A percentile compares a stretch with the other conserved stretches of the same genome.
phyloP scores from a whole-genome alignment of 148 eudicot genomes.

The Persicaria maculosa region DNA sequence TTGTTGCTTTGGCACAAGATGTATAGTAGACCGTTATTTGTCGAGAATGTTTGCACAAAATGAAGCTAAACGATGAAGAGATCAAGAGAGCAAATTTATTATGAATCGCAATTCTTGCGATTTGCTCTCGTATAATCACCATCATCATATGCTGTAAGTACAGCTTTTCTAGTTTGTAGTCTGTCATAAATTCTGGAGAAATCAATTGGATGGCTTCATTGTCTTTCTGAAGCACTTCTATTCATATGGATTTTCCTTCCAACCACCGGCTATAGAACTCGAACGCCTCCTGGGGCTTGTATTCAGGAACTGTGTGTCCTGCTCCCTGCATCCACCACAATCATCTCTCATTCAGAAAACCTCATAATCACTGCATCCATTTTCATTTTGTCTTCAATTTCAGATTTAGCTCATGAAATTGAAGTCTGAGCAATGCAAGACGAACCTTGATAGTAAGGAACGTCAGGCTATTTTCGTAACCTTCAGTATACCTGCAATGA shows the following conservation, averaged over 20 bases:
- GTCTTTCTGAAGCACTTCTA: background rate
- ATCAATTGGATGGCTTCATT: constrained; percentile 3
- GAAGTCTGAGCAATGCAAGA: background rate
- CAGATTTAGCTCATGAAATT: background rate
- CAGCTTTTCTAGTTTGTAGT: background rate
- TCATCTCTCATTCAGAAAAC: background rate
- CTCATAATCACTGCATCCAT: background rate
- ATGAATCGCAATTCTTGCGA: background rate
- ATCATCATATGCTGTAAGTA: background rate
- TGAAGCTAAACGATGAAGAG: background rate
- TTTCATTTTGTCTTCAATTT: background rate
- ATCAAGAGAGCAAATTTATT: constrained; percentile 4
- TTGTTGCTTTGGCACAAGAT: background rate
- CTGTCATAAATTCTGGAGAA: constrained; percentile 10
- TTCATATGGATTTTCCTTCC: constrained; percentile 12
- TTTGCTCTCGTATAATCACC: background rate
- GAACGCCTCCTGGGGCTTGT: constrained; percentile 15
- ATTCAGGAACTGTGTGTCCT: constrained; percentile 18
- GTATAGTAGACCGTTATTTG: background rate
- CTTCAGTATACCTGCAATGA: constrained; percentile 26
- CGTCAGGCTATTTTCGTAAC: constrained; percentile 26
- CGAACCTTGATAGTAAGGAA: constrained; percentile 31
- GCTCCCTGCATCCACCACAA: constrained; percentile 15
- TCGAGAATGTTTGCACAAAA: background rate
- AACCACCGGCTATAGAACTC: constrained; percentile 17